Evolutionary conservation across 2,329 filamentous ascomycete genomes (phyloP).

Genomic region (Cryphonectria japonica): DNA sequence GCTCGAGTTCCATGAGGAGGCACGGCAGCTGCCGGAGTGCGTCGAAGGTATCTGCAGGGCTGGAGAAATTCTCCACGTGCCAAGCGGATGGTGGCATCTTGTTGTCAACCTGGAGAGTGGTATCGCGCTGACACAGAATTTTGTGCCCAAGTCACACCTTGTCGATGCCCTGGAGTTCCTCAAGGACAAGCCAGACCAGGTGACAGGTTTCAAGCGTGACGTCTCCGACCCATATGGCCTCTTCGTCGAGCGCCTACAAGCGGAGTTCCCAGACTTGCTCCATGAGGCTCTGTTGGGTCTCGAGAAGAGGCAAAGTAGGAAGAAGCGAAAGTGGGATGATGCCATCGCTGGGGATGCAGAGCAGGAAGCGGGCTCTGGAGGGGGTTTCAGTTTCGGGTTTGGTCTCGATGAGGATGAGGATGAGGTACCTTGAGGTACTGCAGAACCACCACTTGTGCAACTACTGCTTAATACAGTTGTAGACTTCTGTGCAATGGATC

Average conservation of each 20-base stretch:
- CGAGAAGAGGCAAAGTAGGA: slow-evolving; percentile 63
- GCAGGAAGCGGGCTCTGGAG: slow-evolving; percentile 34
- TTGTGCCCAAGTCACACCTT: slow-evolving; percentile 79
- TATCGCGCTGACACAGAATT: slow-evolving; percentile 94
- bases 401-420: slow-evolving; percentile 54
- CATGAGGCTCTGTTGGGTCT: slow-evolving; percentile 67
- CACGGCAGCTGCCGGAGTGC: slow-evolving; percentile 75
- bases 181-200: slow-evolving; percentile 78
- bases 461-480: neutral
- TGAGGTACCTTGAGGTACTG: slow-evolving; percentile 35
- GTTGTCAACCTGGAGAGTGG: slow-evolving; percentile 86
- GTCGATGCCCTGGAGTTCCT: slow-evolving; percentile 79
- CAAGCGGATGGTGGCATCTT: slow-evolving; percentile 95
- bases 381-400: slow-evolving; percentile 59
- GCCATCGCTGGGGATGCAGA: slow-evolving; percentile 61
- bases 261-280: slow-evolving; percentile 68
- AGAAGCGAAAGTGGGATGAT: slow-evolving; percentile 86
- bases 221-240: slow-evolving; percentile 73
- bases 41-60: slow-evolving; percentile 81
- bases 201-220: slow-evolving; percentile 80
- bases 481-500: neutral
- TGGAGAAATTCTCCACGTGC: slow-evolving; percentile 90
- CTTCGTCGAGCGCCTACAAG: slow-evolving; percentile 71
- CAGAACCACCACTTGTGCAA: neutral
- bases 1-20: slow-evolving; percentile 83